A percentile compares a stretch with the other conserved stretches of the same genome.
phyloP scores from a whole-genome alignment of 1,284 basidiomycete genomes.

The Trichosporon inkin region DNA sequence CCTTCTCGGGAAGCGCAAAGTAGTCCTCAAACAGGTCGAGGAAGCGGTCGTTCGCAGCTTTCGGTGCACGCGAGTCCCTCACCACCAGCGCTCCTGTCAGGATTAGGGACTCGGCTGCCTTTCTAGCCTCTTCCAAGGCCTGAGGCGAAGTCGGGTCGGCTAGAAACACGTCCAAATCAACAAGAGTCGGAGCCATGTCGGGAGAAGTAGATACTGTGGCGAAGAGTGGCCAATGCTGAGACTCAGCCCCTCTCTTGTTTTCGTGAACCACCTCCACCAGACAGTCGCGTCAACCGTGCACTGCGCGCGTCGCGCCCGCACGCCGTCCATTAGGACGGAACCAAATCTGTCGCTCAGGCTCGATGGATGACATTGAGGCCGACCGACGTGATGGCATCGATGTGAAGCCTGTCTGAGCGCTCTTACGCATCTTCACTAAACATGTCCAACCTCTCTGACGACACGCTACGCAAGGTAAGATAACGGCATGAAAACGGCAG shows the following conservation, averaged over 20 bases:
- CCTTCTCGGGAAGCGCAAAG: slow-evolving; percentile 65
- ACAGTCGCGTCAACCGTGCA: not conserved
- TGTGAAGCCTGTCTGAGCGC: not conserved
- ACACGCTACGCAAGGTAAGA: slow-evolving; percentile 74
- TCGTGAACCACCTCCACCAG: slow-evolving; percentile 3
- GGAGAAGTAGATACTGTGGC: not conserved
- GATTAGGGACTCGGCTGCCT: slow-evolving; percentile 76
- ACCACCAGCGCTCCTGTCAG: slow-evolving; percentile 71
- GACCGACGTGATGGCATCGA: not conserved
- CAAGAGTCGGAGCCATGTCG: slow-evolving; percentile 24
- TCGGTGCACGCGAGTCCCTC: slow-evolving; percentile 74
- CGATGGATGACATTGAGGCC: not conserved
- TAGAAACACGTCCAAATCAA: slow-evolving; percentile 73
- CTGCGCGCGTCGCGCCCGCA: not conserved
- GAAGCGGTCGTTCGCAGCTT: slow-evolving; percentile 71
- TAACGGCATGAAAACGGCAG: not conserved
- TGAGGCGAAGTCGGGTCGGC: slow-evolving; percentile 54
- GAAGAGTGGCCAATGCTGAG: not conserved
- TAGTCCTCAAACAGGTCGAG: slow-evolving; percentile 79
- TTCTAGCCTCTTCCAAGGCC: slow-evolving; percentile 34
- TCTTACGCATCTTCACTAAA: slow-evolving; percentile 19
- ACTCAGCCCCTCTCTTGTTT: not conserved
- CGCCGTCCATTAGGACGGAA: not conserved
- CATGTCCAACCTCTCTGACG: slow-evolving; percentile 76
- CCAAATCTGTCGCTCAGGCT: not conserved